phyloP scores from a whole-genome alignment of 768 basidiomycete species.

The Tricholoma sp. region DNA sequence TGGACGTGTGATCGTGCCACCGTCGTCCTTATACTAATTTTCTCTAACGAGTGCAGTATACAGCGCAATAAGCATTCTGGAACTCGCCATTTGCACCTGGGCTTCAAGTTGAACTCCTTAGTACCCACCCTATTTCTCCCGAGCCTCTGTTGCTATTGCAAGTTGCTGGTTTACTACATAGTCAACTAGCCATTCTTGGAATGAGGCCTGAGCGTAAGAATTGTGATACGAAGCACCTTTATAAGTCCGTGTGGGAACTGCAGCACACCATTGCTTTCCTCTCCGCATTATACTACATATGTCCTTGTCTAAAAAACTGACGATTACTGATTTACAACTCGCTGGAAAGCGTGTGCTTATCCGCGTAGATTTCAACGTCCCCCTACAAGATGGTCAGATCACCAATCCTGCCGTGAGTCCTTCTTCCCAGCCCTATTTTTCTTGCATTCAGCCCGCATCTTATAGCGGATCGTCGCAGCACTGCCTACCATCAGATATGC shows the following conservation, averaged over 20 bases:
- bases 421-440: constrained; percentile 8
- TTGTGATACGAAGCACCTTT: too few species aligned
- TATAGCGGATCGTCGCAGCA: constrained; percentile 93
- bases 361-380: constrained; percentile 96
- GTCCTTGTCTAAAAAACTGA: constrained; percentile 94
- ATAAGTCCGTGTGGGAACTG: not conserved
- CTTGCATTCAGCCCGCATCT: constrained; percentile 10
- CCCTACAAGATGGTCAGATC: constrained; percentile 85
- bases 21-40: too few species aligned
- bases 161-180: too few species aligned
- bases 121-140: too few species aligned
- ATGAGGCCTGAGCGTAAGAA: too few species aligned
- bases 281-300: constrained; percentile 42
- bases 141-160: too few species aligned
- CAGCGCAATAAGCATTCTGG: too few species aligned
- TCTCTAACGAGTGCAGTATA: too few species aligned
- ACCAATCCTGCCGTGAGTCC: constrained; percentile 89
- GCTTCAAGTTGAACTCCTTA: too few species aligned
- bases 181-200: too few species aligned
- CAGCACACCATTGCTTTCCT: constrained; percentile 1
- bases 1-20: too few species aligned
- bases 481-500: constrained; percentile 95
- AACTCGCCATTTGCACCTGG: too few species aligned
- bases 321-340: constrained; percentile 88
- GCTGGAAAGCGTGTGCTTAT: constrained; percentile 86